Evolutionary conservation across 2,329 filamentous ascomycete species (phyloP).

Genomic region (Setomelanomma holmii): DNA sequence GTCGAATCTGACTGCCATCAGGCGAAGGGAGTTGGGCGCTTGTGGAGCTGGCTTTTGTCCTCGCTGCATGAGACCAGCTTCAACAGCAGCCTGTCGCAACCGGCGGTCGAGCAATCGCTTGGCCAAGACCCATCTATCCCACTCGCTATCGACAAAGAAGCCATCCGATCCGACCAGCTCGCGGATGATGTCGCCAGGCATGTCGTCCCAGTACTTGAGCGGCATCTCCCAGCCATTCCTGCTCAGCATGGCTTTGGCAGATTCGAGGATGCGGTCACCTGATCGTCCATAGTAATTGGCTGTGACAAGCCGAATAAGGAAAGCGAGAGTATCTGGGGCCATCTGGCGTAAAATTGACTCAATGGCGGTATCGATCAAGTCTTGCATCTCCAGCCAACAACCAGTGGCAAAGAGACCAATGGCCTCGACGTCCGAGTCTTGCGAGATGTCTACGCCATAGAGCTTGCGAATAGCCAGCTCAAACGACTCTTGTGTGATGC

Average conservation of each 20-base stretch:
- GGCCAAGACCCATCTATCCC: constrained; percentile 64
- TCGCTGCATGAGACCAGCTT: constrained; percentile 56
- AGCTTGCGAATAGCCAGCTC: constrained; percentile 63
- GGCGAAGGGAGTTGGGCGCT: constrained; percentile 55
- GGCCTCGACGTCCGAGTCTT: constrained; percentile 61
- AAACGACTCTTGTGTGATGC: constrained; percentile 61
- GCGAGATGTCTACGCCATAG: constrained; percentile 58
- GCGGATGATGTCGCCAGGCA: constrained; percentile 64
- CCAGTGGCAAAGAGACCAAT: constrained; percentile 63
- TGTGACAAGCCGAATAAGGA: constrained; percentile 61
- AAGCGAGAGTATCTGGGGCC: constrained; percentile 57
- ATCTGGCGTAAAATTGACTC: constrained; percentile 63
- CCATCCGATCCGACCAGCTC: constrained; percentile 66
- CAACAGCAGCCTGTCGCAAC: constrained; percentile 55
- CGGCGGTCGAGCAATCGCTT: constrained; percentile 62
- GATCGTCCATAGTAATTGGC: constrained; percentile 63
- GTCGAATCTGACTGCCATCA: constrained; percentile 62
- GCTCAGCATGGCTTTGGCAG: constrained; percentile 65
- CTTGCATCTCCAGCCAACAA: constrained; percentile 66
- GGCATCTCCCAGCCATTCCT: constrained; percentile 65
- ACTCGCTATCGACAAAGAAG: constrained; percentile 65
- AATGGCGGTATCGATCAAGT: constrained; percentile 61
- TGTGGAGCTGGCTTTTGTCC: constrained; percentile 53
- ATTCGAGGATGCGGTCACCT: constrained; percentile 62
- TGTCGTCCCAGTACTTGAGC: constrained; percentile 62